Percentiles rank a stretch among this genome's conserved stretches.
phyloP scores from a whole-genome alignment of 257 asterid species.

The Gardenia jasminoides region DNA sequence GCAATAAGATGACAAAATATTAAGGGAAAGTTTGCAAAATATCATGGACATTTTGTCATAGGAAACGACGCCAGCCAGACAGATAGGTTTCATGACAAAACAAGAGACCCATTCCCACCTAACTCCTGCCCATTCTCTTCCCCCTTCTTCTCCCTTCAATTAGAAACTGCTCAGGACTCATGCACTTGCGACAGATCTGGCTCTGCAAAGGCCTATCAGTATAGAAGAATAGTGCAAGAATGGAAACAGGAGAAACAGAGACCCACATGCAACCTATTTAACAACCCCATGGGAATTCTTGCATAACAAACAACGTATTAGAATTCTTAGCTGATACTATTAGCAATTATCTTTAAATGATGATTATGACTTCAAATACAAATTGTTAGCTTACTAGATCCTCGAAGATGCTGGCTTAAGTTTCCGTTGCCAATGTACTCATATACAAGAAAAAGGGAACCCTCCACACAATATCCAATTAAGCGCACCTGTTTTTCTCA shows the following conservation, averaged over 20 bases:
- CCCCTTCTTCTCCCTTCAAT: no score
- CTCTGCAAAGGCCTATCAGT: neutral
- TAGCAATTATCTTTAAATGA: conserved; percentile 4
- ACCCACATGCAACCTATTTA: neutral
- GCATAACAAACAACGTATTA: neutral
- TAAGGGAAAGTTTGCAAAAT: no score
- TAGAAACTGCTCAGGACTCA: no score
- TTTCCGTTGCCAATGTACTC: conserved; percentile 88
- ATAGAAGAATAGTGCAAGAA: neutral
- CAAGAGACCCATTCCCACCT: no score
- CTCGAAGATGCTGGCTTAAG: conserved; percentile 85
- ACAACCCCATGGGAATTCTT: neutral
- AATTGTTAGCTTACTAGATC: conserved; percentile 48
- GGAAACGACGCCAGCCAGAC: no score
- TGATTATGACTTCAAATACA: neutral
- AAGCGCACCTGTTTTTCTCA: conserved; percentile 72
- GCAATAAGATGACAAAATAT: no score
- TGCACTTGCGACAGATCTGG: no score
- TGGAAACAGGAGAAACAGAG: neutral
- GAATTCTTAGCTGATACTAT: neutral
- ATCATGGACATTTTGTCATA: no score
- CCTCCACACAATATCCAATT: conserved; percentile 92
- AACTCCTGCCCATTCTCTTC: no score
- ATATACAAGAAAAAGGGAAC: conserved; percentile 93
- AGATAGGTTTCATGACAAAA: no score